Conservation (phyloP, 176 grass and related monocot genomes). For the Alopecurus myosuroides region DNA sequence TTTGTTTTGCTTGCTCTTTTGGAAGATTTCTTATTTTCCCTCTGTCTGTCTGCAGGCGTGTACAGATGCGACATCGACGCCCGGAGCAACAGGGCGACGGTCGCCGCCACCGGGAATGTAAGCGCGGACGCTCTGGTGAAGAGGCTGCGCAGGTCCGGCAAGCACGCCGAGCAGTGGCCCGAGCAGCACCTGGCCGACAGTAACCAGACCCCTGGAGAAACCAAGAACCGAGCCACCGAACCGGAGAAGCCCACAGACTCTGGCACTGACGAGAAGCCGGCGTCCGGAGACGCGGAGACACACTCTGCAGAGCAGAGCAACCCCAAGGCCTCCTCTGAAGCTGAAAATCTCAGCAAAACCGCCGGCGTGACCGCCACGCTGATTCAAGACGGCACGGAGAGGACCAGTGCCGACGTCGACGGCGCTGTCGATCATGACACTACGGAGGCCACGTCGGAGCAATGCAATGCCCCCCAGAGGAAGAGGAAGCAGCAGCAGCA, state of each 20-base stretch:
- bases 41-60: conserved; percentile 18
- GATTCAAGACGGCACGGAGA: background rate
- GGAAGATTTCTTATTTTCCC: background rate
- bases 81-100: conserved; percentile 28
- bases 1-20: background rate
- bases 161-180: conserved; percentile 29
- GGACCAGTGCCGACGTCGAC: background rate
- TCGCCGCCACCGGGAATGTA: conserved; percentile 25
- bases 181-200: background rate
- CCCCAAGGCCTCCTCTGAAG: background rate
- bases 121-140: conserved; percentile 20
- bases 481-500: conserved; percentile 5
- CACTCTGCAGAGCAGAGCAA: background rate
- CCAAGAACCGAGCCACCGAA: background rate
- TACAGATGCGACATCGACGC: conserved; percentile 32
- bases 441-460: background rate
- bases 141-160: conserved; percentile 35
- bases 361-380: background rate
- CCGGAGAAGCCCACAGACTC: background rate
- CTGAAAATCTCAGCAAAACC: background rate
- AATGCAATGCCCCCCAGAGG: background rate
- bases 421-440: background rate
- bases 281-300: background rate
- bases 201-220: background rate
- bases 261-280: background rate